Base-by-base conservation (phyloP, 2,329 filamentous ascomycete genomes). In the Sodiomyces alkalinus region DNA sequence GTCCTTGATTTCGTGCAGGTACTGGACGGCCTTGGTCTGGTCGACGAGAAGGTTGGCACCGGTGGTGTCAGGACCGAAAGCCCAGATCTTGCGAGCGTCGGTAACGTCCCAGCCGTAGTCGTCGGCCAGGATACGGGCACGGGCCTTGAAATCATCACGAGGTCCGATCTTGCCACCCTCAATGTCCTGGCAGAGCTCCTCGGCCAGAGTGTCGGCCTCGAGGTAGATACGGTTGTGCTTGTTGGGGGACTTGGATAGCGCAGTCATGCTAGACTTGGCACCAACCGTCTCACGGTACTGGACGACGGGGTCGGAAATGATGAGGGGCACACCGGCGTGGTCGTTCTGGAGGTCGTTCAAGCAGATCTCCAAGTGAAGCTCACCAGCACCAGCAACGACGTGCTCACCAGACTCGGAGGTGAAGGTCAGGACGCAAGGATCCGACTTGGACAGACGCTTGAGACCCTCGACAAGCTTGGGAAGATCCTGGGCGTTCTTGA, bases 211-310 rank as follows among this genome's bases (percentile, higher is more conserved):
- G 64, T 85, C 66, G 41, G 90, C 90, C 60, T 72, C 74, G 64
- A 98, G 77, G 72, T 96, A 98, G 37, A 98, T 73, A 85, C 90
- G 87, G 75, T 98, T 98, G 80, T 98, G 90, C 83, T 98, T 98
- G 81, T 98, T 98, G 68, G 90, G 90, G 27, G 90, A 98, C 74
- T 98, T 98, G 62, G 90, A 96, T 51, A 98, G 72, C 45, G 90
- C 90, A 52, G 82, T 92, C 52, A 96, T 96, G 73, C 76, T 82
- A 31, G 90, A 96, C 55, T 74, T 75, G 50, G 41, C 69, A 46
- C 62, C 60, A 51, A 98, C 87, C 41, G 87, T 92, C 76, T 98
- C 90, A 74, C 90, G 86, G 78, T 92, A 98, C 58, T 83, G 74
- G 53, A 96, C 90, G 56, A 98, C 90, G 43, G 90, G 90, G 69